phyloP scores from a whole-genome alignment of 148 eudicot genomes.

The Polygonum maritimum region DNA sequence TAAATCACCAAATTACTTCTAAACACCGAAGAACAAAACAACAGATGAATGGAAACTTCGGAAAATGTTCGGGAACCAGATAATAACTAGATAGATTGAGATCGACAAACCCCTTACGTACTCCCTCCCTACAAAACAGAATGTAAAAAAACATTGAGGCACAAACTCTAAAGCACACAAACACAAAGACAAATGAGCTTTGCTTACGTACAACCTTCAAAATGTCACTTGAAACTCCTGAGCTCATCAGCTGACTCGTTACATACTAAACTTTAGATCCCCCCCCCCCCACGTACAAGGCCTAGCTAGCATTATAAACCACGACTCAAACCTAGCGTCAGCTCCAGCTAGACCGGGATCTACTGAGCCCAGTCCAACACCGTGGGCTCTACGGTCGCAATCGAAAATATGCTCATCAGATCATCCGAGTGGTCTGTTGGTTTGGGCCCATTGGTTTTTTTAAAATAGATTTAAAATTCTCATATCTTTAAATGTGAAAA shows the following conservation, averaged over 20 bases:
- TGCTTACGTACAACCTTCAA: neutral
- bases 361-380: conserved; percentile 16
- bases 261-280: neutral
- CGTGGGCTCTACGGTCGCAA: conserved; percentile 29
- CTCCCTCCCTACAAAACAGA: neutral
- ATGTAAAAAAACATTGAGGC: no score
- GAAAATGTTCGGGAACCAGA: neutral
- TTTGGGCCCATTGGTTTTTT: neutral
- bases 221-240: neutral
- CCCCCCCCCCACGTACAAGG: no score
- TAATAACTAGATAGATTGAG: no score
- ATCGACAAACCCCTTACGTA: no score
- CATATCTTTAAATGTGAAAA: no score
- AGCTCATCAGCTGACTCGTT: neutral
- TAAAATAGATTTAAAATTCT: no score
- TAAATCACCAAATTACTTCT: no score
- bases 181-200: neutral
- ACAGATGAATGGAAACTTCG: neutral
- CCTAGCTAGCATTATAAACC: neutral
- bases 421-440: conserved; percentile 15
- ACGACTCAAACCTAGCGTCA: neutral
- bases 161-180: neutral
- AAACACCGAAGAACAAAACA: neutral
- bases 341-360: neutral
- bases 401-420: conserved; percentile 27